Base-by-base conservation (phyloP, 371 early-diverging fungal species). In the Lichtheimia hyalospora region DNA sequence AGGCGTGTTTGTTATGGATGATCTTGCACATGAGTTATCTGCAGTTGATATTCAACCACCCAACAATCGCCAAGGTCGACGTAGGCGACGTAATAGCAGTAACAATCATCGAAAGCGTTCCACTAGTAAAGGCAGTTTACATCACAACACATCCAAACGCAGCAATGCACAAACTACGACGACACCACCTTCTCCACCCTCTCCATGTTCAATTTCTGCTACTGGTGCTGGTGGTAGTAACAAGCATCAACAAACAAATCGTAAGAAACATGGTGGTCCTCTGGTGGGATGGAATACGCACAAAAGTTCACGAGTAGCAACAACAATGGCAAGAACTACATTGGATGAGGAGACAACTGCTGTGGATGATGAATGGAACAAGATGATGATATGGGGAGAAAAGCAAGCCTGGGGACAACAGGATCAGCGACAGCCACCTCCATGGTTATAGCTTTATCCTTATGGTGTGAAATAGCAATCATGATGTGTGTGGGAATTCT, bases 1-100 rank as follows among this genome's bases (percentile, higher is more conserved):
- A 44, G 66, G 58, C 3, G 56, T 66, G 5, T 68, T 68, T 57
- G 16, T 60, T 10, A 68, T 68, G 68, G 68, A 68, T 53, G 67
- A 67, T 43, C 41, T 67, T 14, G 67, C 51, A 14, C 52, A 67
- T 10, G 67, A 62, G 14, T 18, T 67, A 13, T 54, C 67, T 12
- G 42, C 23, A 15, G 41, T 56, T 27, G 52, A 50, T 25, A 28
- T 7, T 13, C 58, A 48, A 10, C 58, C 49, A 48, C n/a, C 24
- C 16, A n/a, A 52, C 42, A 34, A 44, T 15, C 53, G 42, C 21
- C 61, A 28, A 46, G 51, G 54, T 2, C 43, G 48, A 21, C 50
- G 54, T 3, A 41, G 34, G 16, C 55, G 46, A 18, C 20, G 52
- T 1, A 53, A 25, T 25, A 63, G 24, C 44, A 51, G 44, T 42